Conservation (phyloP, 78 protist species). For the Dictyostelium firmibasis region DNA sequence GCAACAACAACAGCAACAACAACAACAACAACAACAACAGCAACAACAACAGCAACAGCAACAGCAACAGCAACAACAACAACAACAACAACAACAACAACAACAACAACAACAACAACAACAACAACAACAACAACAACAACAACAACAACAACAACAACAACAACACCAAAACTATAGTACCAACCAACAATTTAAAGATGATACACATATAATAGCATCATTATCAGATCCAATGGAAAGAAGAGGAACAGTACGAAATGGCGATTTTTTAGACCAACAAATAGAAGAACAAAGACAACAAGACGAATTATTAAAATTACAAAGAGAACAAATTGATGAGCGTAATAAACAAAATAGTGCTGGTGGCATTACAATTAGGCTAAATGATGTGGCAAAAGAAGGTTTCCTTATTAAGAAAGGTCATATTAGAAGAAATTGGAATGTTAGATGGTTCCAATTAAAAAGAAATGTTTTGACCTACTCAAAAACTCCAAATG, state of each 20-base stretch:
- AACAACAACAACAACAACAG: conserved; percentile 4
- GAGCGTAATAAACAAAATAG: neutral
- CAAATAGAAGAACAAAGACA: neutral
- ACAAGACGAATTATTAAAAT: neutral
- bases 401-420: conserved; percentile 65
- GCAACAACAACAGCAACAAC: neutral
- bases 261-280: neutral
- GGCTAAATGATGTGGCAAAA: conserved; percentile 61
- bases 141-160: neutral
- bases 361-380: neutral
- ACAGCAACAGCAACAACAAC: too few species aligned
- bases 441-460: conserved; percentile 78
- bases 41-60: too few species aligned
- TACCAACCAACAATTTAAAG: neutral
- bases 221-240: conserved; percentile 36
- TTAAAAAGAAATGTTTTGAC: conserved; percentile 59
- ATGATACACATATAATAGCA: conserved; percentile 30
- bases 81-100: too few species aligned
- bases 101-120: neutral
- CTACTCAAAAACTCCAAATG: conserved; percentile 56
- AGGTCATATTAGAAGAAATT: conserved; percentile 72
- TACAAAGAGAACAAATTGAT: conserved; percentile 5
- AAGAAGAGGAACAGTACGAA: neutral
- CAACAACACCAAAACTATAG: too few species aligned
- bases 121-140: neutral